Conservation (phyloP, 495 filamentous ascomycete genomes). For the Hyaloscypha bicolor region DNA sequence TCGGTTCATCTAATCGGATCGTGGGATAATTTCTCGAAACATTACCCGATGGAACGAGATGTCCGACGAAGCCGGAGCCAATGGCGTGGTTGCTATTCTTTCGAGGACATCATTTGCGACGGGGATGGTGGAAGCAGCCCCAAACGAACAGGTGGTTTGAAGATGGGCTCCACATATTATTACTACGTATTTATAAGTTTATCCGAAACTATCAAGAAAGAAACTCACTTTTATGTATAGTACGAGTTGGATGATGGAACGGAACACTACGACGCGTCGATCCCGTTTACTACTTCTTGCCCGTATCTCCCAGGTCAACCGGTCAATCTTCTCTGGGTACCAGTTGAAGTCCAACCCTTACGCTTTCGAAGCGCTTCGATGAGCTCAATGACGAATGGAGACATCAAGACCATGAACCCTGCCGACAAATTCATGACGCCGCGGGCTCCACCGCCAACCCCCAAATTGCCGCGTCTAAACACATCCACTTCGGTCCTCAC, state of each 20-base stretch:
- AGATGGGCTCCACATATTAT: conserved; percentile 92
- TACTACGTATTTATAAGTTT: conserved; percentile 68
- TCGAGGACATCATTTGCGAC: conserved; percentile 82
- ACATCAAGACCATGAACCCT: conserved; percentile 76
- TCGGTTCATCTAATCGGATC: conserved; percentile 84
- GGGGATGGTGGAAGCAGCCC: conserved; percentile 58
- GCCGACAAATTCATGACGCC: conserved; percentile 74
- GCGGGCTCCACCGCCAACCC: conserved; percentile 53
- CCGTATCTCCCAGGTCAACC: conserved; percentile 85
- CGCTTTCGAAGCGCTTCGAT: conserved; percentile 53
- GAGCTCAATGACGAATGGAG: conserved; percentile 48
- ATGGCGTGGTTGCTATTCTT: conserved; percentile 85
- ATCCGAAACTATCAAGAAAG: conserved; percentile 31
- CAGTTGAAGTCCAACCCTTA: conserved; percentile 61
- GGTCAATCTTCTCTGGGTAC: conserved; percentile 81
- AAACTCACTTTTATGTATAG: conserved; percentile 43
- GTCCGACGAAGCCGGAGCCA: conserved; percentile 65
- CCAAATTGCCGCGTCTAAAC: conserved; percentile 47
- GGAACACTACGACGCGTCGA: conserved; percentile 69
- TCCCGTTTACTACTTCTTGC: conserved; percentile 75
- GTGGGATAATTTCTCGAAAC: conserved; percentile 86
- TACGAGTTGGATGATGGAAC: conserved; percentile 77
- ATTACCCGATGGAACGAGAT: conserved; percentile 81
- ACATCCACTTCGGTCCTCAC: conserved; percentile 58
- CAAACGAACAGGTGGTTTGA: conserved; percentile 76